phyloP scores from a whole-genome alignment of 2,329 filamentous ascomycete genomes.

The Elsinoe ampelina region DNA sequence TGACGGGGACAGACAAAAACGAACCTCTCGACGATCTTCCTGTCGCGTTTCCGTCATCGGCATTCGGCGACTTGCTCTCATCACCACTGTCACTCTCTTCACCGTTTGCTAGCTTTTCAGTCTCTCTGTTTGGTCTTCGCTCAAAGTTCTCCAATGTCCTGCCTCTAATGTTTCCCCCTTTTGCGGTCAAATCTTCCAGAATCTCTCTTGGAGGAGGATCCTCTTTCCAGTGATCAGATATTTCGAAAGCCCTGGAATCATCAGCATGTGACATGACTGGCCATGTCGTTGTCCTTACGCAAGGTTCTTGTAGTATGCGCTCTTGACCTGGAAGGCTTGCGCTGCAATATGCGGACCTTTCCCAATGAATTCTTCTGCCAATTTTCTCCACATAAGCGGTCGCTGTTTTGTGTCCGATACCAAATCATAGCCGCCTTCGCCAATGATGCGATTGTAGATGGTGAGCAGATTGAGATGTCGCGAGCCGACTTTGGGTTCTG shows the following conservation, averaged over 20 bases:
- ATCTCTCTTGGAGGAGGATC: conserved; percentile 84
- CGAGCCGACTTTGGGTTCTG: conserved; percentile 70
- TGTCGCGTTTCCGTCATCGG: conserved; percentile 39
- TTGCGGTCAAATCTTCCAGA: conserved; percentile 68
- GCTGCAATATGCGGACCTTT: conserved; percentile 66
- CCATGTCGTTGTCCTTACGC: conserved; percentile 35
- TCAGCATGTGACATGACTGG: conserved; percentile 1
- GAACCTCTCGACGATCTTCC: conserved; percentile 26
- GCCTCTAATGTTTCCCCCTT: conserved; percentile 68
- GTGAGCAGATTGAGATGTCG: conserved; percentile 68
- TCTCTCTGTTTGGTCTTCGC: conserved; percentile 39
- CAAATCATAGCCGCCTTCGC: conserved; percentile 76
- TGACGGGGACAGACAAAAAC: no score
- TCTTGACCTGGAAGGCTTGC: conserved; percentile 79
- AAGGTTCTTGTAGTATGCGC: conserved; percentile 81
- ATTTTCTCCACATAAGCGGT: conserved; percentile 75
- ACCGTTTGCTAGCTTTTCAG: conserved; percentile 41
- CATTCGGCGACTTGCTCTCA: conserved; percentile 41
- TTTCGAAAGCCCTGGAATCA: conserved; percentile 60
- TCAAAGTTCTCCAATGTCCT: conserved; percentile 70
- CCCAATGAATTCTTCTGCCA: conserved; percentile 68
- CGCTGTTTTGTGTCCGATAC: conserved; percentile 57
- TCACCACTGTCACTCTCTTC: conserved; percentile 46
- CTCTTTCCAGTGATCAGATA: conserved; percentile 64
- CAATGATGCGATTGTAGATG: conserved; percentile 67